Base-by-base conservation (phyloP, 768 basidiomycete species). In the Gloeophyllum trabeum region DNA sequence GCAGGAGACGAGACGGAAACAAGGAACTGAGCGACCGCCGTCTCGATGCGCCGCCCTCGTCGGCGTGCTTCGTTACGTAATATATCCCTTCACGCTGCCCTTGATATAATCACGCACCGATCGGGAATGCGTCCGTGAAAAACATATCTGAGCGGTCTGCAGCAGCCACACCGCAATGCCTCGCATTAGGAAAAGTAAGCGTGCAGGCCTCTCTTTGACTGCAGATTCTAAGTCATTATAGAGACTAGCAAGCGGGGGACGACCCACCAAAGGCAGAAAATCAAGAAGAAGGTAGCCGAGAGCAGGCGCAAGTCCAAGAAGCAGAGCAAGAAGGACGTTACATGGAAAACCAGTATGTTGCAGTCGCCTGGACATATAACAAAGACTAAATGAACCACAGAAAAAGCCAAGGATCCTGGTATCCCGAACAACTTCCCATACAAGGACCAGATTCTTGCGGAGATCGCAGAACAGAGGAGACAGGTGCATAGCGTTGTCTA, bases 351-450 rank as follows among this genome's bases (percentile, higher is more conserved):
- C 41, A 85, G 91, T 91, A 55, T 51, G 80, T 71, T 23, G 41
- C 42, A n/a, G n/a, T n/a, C n/a, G n/a, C n/a, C n/a, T n/a, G n/a
- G n/a, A n/a, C n/a, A n/a, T n/a, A n/a, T n/a, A n/a, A n/a, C n/a
- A n/a, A n/a, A n/a, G n/a, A n/a, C n/a, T n/a, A n/a, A n/a, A n/a
- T n/a, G n/a, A n/a, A n/a, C n/a, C n/a, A 24, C 43, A 86, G 85
- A 85, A 60, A 76, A 80, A 47, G 71, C 76, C 54, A 92, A 89
- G 59, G 92, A 97, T 59, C 89, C 86, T 23, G 92, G 92, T 35
- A 91, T 96, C 49, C 92, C 92, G 5, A 93, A 85, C 61, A 80
- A 78, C 45, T 91, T 91, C 63, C 91, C 89, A 3, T 92, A 81
- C 71, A 97, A 94, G 62, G 92, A 93, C 53, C 81, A 90, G 61